Base-by-base conservation (phyloP, 2,329 filamentous ascomycete genomes). In the Cordyceps pruinosa region DNA sequence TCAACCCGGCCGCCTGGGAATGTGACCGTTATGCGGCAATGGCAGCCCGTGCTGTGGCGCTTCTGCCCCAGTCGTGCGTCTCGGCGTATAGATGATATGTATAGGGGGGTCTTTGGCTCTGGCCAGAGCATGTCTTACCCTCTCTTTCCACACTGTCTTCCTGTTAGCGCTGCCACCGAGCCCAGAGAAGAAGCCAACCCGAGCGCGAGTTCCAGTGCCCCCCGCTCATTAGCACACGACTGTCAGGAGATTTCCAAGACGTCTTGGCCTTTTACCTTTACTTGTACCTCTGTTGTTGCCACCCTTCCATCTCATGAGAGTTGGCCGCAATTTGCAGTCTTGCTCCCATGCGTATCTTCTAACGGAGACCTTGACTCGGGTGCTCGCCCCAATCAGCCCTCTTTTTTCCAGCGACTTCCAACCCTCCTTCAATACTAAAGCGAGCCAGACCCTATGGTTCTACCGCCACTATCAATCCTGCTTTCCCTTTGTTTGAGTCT, bases 81-180 rank as follows among this genome's bases (percentile, higher is more conserved):
- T 58, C 48, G 56, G 56, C 56, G 56, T 51, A 52, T 53, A 58
- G 34, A 53, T 52, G 19, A 41, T 41, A 53, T 30, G 41, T 53
- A 58, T 47, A 58, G 56, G 56, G 48, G 54, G 47, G 7, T 10
- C 34, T 41, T 30, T 37, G 45, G 28, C 42, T 37, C 28, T 57
- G 30, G 39, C 32, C 52, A 47, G 19, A 41, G 6, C 12, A n/a
- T 55, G 30, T 12, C 41, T n/a, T 39, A n/a, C 52, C 48, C 13
- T 41, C 30, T 37, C 30, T 39, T 47, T 19, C 32, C 30, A 45
- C 28, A 19, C 46, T 50, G 32, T 47, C 15, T 51, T 35, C 28
- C 41, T 30, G n/a, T 48, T 57, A 51, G 47, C 55, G 55, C 39
- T 35, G 41, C 45, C 55, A 26, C 39, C 4, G 25, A 47, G 44